These are phyloP conservation scores for Tieghemostelium lacteum DNA, from an alignment of 78 protist genomes.

Conservation along the genomic window DNA sequence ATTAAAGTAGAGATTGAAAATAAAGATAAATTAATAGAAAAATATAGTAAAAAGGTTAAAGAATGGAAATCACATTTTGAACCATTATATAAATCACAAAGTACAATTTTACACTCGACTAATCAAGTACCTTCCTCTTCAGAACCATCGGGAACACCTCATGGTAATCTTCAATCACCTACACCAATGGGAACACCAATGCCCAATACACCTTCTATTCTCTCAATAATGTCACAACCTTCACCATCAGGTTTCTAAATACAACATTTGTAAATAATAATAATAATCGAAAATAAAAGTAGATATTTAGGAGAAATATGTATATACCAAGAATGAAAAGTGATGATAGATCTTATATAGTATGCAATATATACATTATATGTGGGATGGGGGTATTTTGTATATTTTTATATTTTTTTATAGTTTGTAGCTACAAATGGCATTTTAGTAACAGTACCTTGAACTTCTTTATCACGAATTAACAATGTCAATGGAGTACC, in stretches of 20 bases:
- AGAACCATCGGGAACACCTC: neutral
- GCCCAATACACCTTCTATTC: slow-evolving; percentile 60
- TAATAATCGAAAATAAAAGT: neutral
- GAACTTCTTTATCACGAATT: slow-evolving; percentile 73
- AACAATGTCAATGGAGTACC: slow-evolving; percentile 61
- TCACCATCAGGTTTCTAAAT: slow-evolving; percentile 45
- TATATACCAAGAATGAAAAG: no score
- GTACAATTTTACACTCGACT: slow-evolving; percentile 35
- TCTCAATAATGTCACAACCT: slow-evolving; percentile 40
- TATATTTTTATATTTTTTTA: no score
- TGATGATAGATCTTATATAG: no score
- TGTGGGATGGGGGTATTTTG: no score
- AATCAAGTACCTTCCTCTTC: slow-evolving; percentile 19
- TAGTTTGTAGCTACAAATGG: slow-evolving; percentile 94
- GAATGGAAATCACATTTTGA: slow-evolving; percentile 77
- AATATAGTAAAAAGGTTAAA: slow-evolving; percentile 42
- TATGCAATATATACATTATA: no score
- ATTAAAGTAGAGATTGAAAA: slow-evolving; percentile 53
- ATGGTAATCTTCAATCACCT: slow-evolving; percentile 32
- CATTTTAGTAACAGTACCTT: slow-evolving; percentile 86
- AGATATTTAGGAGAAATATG: no score
- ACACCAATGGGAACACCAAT: slow-evolving; percentile 51
- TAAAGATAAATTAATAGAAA: slow-evolving; percentile 52
- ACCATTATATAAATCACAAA: slow-evolving; percentile 48
- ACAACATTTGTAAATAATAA: neutral